Conservation (phyloP, 306 rosid species). For the Acacia confusa region DNA sequence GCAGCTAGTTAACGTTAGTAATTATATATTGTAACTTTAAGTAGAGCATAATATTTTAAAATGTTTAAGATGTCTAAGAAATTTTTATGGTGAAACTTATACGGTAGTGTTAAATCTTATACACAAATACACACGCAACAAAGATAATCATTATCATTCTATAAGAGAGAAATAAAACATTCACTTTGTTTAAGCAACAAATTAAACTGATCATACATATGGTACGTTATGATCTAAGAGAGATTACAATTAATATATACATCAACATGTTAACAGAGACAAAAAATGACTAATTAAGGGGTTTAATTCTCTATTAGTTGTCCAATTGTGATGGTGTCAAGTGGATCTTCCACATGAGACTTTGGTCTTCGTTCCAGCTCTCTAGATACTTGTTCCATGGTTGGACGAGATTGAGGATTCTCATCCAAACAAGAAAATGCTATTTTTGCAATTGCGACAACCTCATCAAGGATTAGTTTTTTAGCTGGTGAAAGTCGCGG, state of each 20-base stretch:
- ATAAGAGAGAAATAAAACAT: too few species aligned
- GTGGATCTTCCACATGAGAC: background rate
- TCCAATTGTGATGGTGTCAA: background rate
- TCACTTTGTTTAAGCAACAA: too few species aligned
- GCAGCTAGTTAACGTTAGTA: background rate
- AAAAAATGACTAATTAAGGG: too few species aligned
- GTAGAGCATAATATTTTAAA: background rate
- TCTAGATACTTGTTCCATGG: slow-evolving; percentile 18
- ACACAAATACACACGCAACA: background rate
- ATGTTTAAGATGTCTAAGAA: too few species aligned
- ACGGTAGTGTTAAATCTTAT: background rate
- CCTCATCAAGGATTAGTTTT: background rate
- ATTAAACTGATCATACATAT: too few species aligned
- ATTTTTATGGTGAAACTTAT: background rate
- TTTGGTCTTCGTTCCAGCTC: background rate
- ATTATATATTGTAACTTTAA: too few species aligned
- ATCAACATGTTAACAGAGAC: too few species aligned
- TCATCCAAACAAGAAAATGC: slow-evolving; percentile 14
- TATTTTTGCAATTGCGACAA: background rate
- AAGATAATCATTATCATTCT: background rate
- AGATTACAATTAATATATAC: too few species aligned
- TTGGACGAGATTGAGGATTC: slow-evolving; percentile 12
- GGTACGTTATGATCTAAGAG: too few species aligned
- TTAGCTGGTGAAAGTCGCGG: slow-evolving; percentile 6
- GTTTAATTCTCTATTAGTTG: background rate